Evolutionary conservation across 139 green algal genomes (phyloP).

Genomic region (Zygnema cylindricum): DNA sequence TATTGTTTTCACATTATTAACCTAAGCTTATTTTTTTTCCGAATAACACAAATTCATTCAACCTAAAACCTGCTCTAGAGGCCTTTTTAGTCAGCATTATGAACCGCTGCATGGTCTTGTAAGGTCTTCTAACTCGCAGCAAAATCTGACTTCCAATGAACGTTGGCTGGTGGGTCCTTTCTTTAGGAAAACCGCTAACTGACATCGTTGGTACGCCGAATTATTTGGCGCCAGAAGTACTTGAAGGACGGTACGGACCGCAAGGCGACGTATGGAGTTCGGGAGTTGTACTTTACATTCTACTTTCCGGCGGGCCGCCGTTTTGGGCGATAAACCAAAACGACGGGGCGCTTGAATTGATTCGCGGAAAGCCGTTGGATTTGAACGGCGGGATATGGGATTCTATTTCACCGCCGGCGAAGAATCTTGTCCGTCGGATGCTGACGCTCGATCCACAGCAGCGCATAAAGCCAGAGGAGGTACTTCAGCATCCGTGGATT

Average conservation of each 20-base stretch:
- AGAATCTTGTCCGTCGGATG: conserved; percentile 67
- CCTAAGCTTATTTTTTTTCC: too few species aligned
- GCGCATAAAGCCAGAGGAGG: conserved; percentile 20
- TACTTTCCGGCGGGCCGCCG: conserved; percentile 87
- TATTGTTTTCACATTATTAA: too few species aligned
- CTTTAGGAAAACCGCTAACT: conserved; percentile 47
- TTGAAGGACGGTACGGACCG: conserved; percentile 76
- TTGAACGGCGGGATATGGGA: conserved; percentile 73
- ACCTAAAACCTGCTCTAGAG: too few species aligned
- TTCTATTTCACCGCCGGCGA: conserved; percentile 69
- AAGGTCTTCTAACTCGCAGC: too few species aligned
- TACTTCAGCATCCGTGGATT: too few species aligned
- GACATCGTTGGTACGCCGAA: conserved; percentile 86
- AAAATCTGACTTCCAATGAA: too few species aligned
- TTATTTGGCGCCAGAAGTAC: conserved; percentile 90
- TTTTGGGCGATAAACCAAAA: conserved; percentile 91
- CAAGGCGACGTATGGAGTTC: conserved; percentile 91
- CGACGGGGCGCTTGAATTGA: conserved; percentile 76
- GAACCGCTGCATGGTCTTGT: too few species aligned
- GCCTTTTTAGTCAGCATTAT: too few species aligned
- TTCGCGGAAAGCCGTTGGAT: conserved; percentile 74
- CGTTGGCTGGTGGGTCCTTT: too few species aligned
- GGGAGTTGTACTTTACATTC: conserved; percentile 95
- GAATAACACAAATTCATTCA: too few species aligned
- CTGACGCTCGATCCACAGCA: conserved; percentile 44